These are phyloP conservation scores for Panaeolus papilionaceus DNA, from an alignment of 768 basidiomycete species.

Conservation along the genomic window DNA sequence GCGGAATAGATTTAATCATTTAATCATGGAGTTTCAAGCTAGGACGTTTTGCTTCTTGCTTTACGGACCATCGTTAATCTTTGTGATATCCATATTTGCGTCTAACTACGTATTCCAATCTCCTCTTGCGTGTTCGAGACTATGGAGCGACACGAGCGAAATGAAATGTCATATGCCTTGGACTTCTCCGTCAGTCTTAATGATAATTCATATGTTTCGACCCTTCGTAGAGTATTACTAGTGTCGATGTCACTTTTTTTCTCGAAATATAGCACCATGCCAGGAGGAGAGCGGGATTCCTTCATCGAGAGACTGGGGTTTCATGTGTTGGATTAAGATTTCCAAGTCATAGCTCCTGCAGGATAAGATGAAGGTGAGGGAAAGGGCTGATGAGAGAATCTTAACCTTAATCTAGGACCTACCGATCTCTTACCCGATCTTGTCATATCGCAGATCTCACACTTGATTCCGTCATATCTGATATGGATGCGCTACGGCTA, in stretches of 20 bases:
- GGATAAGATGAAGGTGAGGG: not conserved
- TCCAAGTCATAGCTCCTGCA: not conserved
- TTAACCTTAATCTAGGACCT: conserved; percentile 24
- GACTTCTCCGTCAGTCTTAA: conserved; percentile 12
- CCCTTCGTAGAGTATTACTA: not conserved
- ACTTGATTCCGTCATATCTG: conserved; percentile 6
- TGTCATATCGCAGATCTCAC: conserved; percentile 18
- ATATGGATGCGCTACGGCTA: not conserved
- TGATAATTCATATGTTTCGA: conserved; percentile 12
- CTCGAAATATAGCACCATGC: conserved; percentile 3
- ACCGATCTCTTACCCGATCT: conserved; percentile 27
- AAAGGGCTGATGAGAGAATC: conserved; percentile 13
- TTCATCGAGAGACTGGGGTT: not conserved
- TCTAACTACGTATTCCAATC: not conserved
- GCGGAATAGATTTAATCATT: conserved; percentile 2
- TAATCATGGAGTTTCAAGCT: conserved; percentile 4
- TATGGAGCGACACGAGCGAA: conserved; percentile 11
- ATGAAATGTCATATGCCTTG: conserved; percentile 11
- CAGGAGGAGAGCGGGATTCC: conserved; percentile 14
- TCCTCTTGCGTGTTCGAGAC: not conserved
- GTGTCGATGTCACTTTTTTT: not conserved
- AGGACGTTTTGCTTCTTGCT: not conserved
- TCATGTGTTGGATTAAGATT: conserved; percentile 2
- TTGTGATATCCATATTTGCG: conserved; percentile 14
- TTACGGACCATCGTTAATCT: not conserved